Percentiles rank a stretch among this genome's conserved stretches.
Evolutionary conservation across 192 early-diverging fungal species (phyloP).

Genomic region (Podila epicladia): DNA sequence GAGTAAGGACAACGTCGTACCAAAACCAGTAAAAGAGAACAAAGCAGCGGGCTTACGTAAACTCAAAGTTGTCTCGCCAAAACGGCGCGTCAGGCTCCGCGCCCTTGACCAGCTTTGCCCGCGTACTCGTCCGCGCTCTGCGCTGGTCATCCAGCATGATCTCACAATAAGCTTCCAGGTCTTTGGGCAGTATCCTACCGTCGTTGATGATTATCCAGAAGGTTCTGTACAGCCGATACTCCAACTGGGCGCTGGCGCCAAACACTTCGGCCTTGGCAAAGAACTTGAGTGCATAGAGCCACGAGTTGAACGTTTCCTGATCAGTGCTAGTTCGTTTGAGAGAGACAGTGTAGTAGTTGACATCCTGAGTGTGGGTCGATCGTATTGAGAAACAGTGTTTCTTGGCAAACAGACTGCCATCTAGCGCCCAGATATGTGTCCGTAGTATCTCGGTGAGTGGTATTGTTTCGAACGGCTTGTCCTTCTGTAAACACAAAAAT

Average conservation of each 20-base stretch:
- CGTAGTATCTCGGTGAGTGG: constrained; percentile 37
- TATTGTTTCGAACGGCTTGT: constrained; percentile 48
- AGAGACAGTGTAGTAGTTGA: constrained; percentile 48
- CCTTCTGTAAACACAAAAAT: constrained; percentile 8
- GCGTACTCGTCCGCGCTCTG: constrained; percentile 48
- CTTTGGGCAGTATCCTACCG: constrained; percentile 27
- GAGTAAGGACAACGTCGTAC: too few relatives aligned
- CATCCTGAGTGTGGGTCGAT: constrained; percentile 10
- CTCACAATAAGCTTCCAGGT: constrained; percentile 56
- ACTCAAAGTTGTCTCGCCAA: constrained; percentile 57
- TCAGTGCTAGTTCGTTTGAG: constrained; percentile 29
- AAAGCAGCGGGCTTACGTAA: constrained; percentile 38
- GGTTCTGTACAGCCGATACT: constrained; percentile 43
- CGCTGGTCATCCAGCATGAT: constrained; percentile 56
- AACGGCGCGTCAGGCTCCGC: constrained; percentile 38
- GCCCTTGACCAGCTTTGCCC: constrained; percentile 23
- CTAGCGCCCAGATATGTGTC: constrained; percentile 42
- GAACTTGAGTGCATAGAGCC: constrained; percentile 46
- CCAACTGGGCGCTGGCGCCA: constrained; percentile 24
- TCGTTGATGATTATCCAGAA: constrained; percentile 45
- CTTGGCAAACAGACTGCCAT: constrained; percentile 39
- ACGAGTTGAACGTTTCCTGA: constrained; percentile 30
- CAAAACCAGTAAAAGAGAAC: background rate
- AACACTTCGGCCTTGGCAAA: constrained; percentile 49
- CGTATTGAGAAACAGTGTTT: constrained; percentile 47